Evolutionary conservation across 768 basidiomycete genomes (phyloP).

Genomic region (Leccinellum albellum): DNA sequence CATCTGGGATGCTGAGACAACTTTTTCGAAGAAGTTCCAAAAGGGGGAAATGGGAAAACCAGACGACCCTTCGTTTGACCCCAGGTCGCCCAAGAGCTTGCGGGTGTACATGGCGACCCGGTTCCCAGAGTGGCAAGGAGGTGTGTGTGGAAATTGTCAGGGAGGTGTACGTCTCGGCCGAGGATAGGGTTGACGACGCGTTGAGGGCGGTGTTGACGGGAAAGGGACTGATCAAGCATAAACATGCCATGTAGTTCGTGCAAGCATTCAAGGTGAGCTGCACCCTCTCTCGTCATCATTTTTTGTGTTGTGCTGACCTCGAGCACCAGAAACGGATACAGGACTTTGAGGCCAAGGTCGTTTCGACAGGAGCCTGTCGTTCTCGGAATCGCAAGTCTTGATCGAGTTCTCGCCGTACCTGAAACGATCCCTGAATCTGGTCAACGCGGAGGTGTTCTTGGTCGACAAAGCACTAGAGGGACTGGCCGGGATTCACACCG

Average conservation of each 20-base stretch:
- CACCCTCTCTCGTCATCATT: no score
- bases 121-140: conserved; percentile 96
- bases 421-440: no score
- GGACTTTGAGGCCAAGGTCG: no score
- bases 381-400: no score
- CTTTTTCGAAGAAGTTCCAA: conserved; percentile 71
- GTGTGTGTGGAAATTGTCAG: conserved; percentile 70
- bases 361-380: no score
- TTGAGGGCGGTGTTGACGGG: conserved; percentile 64
- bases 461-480: conserved; percentile 43
- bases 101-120: conserved; percentile 82
- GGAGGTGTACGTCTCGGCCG: conserved; percentile 55
- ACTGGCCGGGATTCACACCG: no score
- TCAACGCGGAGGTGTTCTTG: conserved; percentile 64
- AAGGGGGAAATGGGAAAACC: conserved; percentile 66
- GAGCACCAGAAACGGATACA: no score
- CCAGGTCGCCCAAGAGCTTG: conserved; percentile 82
- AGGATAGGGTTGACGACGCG: conserved; percentile 74
- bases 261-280: no score
- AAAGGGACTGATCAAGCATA: conserved; percentile 89
- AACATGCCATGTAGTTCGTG: conserved; percentile 92
- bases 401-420: no score
- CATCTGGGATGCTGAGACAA: conserved; percentile 83
- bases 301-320: no score
- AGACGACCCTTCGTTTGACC: conserved; percentile 63